Conservation (phyloP, 1,284 basidiomycete genomes). For the Cryptococcus sp. region DNA sequence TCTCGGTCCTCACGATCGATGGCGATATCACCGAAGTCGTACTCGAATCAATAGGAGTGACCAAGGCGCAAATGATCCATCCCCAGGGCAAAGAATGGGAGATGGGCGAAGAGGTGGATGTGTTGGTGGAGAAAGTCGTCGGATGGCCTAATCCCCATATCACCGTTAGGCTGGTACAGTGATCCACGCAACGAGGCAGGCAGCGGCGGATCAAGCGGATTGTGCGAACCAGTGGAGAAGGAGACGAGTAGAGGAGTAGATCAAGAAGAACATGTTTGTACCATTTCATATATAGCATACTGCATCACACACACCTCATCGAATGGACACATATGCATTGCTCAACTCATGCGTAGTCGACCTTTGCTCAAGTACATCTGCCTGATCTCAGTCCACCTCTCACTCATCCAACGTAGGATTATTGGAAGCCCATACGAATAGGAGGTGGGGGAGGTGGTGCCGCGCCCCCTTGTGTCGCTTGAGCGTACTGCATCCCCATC, state of each 20-base stretch:
- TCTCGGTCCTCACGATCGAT: constrained; percentile 2
- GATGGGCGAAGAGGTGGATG: constrained; percentile 36
- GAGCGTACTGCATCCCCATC: constrained; percentile 23
- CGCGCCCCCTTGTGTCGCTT: constrained; percentile 14
- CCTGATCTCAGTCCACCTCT: too few relatives aligned
- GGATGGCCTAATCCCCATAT: constrained; percentile 36
- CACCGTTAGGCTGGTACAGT: constrained; percentile 7
- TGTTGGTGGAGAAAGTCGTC: constrained; percentile 16
- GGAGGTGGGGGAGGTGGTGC: constrained; percentile 43
- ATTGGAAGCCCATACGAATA: constrained; percentile 45
- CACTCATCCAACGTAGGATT: too few relatives aligned
- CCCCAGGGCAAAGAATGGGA: constrained; percentile 5
- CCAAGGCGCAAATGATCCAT: constrained; percentile 16
- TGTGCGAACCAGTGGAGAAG: too few relatives aligned
- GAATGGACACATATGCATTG: constrained; percentile 6
- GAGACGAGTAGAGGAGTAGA: too few relatives aligned
- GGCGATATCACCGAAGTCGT: constrained; percentile 20
- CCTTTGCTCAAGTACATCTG: too few relatives aligned
- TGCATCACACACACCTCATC: constrained; percentile 15
- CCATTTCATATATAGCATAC: constrained; percentile 1
- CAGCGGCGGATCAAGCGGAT: too few relatives aligned
- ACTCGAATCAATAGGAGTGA: constrained; percentile 23
- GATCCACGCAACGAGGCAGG: not conserved
- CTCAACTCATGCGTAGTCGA: not conserved
- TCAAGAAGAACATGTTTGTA: not conserved